Percentiles rank a stretch among this genome's conserved stretches.
phyloP scores from a whole-genome alignment of 768 basidiomycete species.

The Postia placenta region DNA sequence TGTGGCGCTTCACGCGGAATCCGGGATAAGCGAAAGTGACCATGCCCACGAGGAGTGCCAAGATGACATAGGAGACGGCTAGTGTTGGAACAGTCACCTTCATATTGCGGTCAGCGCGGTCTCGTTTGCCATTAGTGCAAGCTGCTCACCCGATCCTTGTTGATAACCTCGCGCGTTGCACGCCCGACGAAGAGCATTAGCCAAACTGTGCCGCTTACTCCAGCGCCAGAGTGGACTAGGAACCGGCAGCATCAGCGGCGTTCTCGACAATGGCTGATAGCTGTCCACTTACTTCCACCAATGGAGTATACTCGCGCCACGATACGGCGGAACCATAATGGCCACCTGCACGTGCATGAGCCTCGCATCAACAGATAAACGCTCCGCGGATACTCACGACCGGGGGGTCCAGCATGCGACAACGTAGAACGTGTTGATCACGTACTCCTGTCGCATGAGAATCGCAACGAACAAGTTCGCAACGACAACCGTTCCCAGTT shows the following conservation, averaged over 20 bases:
- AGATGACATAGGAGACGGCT: conserved; percentile 44
- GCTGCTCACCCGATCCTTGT: conserved; percentile 25
- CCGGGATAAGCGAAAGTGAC: conserved; percentile 46
- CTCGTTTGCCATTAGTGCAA: conserved; percentile 29
- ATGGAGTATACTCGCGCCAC: conserved; percentile 55
- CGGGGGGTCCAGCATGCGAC: conserved; percentile 43
- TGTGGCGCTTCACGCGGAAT: conserved; percentile 40
- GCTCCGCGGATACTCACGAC: conserved; percentile 29
- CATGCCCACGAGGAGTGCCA: conserved; percentile 41
- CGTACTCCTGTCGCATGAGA: conserved; percentile 43
- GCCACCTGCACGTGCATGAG: conserved; percentile 37
- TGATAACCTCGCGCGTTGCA: conserved; percentile 43
- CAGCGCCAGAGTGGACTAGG: conserved; percentile 49
- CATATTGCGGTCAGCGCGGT: conserved; percentile 31
- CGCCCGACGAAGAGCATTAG: conserved; percentile 42
- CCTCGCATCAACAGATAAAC: neutral
- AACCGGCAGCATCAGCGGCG: neutral
- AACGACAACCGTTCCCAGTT: conserved; percentile 32
- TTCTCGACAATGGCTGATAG: neutral
- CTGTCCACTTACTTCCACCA: conserved; percentile 34
- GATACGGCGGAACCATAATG: conserved; percentile 44
- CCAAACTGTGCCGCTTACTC: conserved; percentile 49
- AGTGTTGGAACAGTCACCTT: conserved; percentile 44
- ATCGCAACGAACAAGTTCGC: conserved; percentile 40
- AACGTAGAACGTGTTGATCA: conserved; percentile 53